Conservation (phyloP, 2,329 filamentous ascomycete genomes). For the Colletotrichum tabaci region DNA sequence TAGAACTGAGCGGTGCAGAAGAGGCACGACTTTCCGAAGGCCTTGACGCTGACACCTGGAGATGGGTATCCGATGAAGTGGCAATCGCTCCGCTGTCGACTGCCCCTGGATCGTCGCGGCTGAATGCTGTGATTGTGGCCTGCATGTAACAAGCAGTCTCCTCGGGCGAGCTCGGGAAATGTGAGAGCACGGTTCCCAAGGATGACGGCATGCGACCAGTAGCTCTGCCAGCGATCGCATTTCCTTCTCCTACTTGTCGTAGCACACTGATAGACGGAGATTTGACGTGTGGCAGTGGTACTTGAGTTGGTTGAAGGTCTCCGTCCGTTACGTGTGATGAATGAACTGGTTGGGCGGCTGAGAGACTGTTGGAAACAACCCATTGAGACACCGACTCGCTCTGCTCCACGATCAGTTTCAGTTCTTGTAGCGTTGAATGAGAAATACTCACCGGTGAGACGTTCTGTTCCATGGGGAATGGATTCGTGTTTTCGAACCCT, state of each 20-base stretch:
- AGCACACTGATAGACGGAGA: background rate
- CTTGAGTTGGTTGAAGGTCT: background rate
- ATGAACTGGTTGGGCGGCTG: background rate
- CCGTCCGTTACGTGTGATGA: background rate
- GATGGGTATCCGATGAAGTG: background rate
- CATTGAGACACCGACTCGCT: slow-evolving; percentile 2
- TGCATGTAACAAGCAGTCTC: slow-evolving; percentile 8
- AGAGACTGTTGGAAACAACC: background rate
- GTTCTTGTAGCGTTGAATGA: background rate
- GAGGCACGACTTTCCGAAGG: slow-evolving; percentile 5
- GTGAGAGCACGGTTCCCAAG: background rate
- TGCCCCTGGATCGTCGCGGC: background rate
- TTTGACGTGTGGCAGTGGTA: background rate
- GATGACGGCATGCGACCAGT: background rate
- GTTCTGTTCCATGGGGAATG: background rate
- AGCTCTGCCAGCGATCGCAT: background rate
- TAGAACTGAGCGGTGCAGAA: background rate
- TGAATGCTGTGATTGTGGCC: background rate
- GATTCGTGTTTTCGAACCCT: background rate
- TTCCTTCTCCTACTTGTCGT: background rate
- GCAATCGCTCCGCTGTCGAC: background rate
- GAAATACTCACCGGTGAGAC: slow-evolving; percentile 8
- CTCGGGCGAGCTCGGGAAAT: background rate
- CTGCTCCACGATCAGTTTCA: slow-evolving; percentile 15
- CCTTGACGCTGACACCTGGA: background rate